phyloP scores from a whole-genome alignment of 352 stramenopile species.

The Phytophthora europaea region DNA sequence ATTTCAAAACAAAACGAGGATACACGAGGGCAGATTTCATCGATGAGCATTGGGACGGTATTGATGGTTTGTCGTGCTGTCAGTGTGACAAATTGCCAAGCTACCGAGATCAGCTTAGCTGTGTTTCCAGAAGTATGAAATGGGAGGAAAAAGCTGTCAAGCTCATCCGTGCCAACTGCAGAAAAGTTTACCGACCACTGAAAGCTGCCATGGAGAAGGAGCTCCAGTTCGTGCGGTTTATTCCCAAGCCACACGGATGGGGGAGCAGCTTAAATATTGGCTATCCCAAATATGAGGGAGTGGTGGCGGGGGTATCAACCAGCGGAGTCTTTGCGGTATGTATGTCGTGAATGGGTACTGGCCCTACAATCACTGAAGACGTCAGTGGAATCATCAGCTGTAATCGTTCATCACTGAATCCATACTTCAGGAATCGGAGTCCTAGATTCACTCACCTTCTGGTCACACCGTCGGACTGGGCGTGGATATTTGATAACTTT shows the following conservation, averaged over 20 bases:
- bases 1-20: constrained; percentile 2
- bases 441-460: no score
- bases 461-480: no score
- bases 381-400: no score
- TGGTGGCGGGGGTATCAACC: constrained; percentile 23
- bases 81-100: background rate
- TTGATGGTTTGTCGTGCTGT: background rate
- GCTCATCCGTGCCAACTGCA: constrained; percentile 11
- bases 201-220: constrained; percentile 22
- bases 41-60: constrained; percentile 1
- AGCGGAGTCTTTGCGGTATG: constrained; percentile 30
- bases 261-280: background rate
- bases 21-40: constrained; percentile 1
- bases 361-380: constrained; percentile 3
- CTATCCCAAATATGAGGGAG: constrained; percentile 15
- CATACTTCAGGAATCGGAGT: no score
- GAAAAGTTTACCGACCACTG: constrained; percentile 14
- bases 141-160: background rate
- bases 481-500: no score
- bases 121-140: background rate
- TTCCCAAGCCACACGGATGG: constrained; percentile 15
- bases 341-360: constrained; percentile 24
- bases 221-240: constrained; percentile 22
- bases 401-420: no score
- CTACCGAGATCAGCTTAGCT: background rate